phyloP scores from a whole-genome alignment of 2,329 filamentous ascomycete species.

The Colletotrichum horii region DNA sequence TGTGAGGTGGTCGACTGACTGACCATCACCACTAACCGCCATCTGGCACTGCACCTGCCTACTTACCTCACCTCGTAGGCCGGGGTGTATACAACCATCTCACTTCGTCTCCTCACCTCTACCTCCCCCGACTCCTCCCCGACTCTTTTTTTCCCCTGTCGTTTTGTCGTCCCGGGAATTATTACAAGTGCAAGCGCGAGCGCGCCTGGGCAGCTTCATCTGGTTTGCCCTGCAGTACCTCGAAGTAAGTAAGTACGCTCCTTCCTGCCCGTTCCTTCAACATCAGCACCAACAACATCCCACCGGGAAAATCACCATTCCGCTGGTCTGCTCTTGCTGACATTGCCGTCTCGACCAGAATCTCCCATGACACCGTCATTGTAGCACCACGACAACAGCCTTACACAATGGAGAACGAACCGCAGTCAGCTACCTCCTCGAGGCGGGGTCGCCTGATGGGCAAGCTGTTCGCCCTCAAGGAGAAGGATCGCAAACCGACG shows the following conservation, averaged over 20 bases:
- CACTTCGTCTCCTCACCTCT: not conserved
- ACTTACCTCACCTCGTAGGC: not conserved
- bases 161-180: not conserved
- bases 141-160: not conserved
- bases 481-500: constrained; percentile 46
- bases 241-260: constrained; percentile 5
- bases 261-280: not conserved
- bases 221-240: not conserved
- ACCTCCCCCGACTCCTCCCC: not conserved
- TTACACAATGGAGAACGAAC: constrained; percentile 50
- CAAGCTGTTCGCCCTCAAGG: constrained; percentile 61
- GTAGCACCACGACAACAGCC: constrained; percentile 19
- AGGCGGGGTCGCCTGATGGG: constrained; percentile 65
- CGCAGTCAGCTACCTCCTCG: constrained; percentile 40
- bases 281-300: not conserved
- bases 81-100: not conserved
- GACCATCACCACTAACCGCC: not conserved
- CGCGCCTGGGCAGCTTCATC: not conserved
- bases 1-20: not conserved
- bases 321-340: not conserved
- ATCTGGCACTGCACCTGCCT: not conserved
- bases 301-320: not conserved
- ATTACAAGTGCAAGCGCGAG: not conserved
- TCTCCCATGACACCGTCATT: constrained; percentile 13
- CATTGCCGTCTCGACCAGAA: not conserved